These are phyloP conservation scores for Hordeum pubiflorum DNA, from an alignment of 202 grass and related monocot species.

Conservation along the genomic window DNA sequence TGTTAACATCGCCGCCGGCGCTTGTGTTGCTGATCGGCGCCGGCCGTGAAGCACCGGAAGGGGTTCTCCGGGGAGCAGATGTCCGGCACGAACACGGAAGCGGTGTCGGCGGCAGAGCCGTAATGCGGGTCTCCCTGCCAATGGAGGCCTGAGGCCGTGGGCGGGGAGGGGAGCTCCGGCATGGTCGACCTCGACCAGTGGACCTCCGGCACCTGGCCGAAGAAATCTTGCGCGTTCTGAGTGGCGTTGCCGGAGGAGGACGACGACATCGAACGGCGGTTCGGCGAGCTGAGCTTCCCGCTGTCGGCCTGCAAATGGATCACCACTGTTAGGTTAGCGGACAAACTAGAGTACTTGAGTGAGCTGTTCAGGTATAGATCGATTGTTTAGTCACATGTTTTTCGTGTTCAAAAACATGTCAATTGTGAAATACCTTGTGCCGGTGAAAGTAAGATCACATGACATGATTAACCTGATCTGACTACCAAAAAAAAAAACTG, in stretches of 20 bases:
- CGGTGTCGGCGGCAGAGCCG: neutral
- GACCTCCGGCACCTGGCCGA: conserved; percentile 77
- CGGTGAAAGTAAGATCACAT: neutral
- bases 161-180: conserved; percentile 80
- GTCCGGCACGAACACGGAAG: conserved; percentile 45
- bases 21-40: neutral
- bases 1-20: conserved; percentile 23
- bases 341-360: neutral
- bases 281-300: conserved; percentile 60
- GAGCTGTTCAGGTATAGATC: neutral
- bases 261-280: conserved; percentile 26
- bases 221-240: conserved; percentile 26
- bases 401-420: neutral
- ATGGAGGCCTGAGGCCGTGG: conserved; percentile 77
- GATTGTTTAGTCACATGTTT: neutral
- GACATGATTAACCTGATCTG: neutral
- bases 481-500: too few relatives aligned
- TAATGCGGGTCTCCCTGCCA: conserved; percentile 45
- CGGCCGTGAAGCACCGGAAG: conserved; percentile 34
- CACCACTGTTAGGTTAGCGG: neutral
- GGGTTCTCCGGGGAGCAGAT: conserved; percentile 35
- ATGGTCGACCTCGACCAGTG: conserved; percentile 72
- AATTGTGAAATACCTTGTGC: neutral
- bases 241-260: neutral
- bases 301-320: conserved; percentile 59